Evolutionary conservation across 768 basidiomycete species (phyloP), one percentile per base, ranked within the genome.

Genomic region (Mycena belliarum): DNA sequence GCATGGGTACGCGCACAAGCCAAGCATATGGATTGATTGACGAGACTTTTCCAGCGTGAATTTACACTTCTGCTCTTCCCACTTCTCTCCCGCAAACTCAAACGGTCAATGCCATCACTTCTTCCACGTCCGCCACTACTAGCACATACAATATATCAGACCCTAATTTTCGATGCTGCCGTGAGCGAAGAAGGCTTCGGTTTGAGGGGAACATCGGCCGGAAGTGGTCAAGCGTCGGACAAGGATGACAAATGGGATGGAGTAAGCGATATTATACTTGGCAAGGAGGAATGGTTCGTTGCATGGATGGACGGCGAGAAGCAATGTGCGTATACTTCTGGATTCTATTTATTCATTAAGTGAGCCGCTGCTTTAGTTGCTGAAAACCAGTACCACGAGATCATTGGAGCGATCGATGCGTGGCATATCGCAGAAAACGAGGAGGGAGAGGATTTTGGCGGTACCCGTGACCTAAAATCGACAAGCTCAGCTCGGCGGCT

Each of bases 81-180:
- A 0, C 72, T 95, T 8, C 78, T 95, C 4, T 76, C 86, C 8
- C 80, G 86, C 28, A 93, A 98, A 65, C 76, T 98, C 14, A 80
- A 78, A 40, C 84, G 82, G 43, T 87, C 91, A 0, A 76, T 95
- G 33, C 91, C 94, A 0, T 69, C 80, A 20, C 72, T 98, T 12
- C 74, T 98, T 6, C 73, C 83, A 2, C 85, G 88, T 63, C 91
- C 97, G 0, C 85, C 94, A 0, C 73, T 98, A 21, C 78, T 99
- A 8, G 97, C 97, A 2, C 96, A 99, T 67, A 98, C 95, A 1
- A 89, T 98, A 46, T 96, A 96, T 69, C 93, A 98, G 70, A 84
- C 95, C 0, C 76, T 98, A 4, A 72, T 86, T 0, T 99, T 98
- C 63, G 97, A 99, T 71, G 83, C 87, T 25, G 79, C 86, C 21